These are phyloP conservation scores for Eucalyptus sp. DNA, from an alignment of 345 rosid species.

Conservation along the genomic window DNA sequence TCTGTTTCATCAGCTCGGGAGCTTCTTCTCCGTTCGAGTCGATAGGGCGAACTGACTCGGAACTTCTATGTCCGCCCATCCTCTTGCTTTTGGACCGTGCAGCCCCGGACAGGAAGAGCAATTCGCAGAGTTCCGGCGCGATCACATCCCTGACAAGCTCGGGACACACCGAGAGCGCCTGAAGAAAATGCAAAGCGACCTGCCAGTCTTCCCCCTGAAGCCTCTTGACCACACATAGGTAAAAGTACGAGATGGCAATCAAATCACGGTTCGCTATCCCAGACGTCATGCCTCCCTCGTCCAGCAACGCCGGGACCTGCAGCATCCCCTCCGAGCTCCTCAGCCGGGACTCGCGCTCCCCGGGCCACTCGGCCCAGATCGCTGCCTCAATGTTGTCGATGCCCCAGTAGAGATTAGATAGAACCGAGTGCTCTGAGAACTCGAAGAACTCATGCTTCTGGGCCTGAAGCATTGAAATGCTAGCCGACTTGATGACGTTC, in stretches of 20 bases:
- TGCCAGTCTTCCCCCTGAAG: conserved; percentile 61
- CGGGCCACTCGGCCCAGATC: conserved; percentile 13
- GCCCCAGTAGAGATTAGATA: conserved; percentile 78
- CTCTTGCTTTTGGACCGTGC: neutral
- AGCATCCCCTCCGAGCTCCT: conserved; percentile 64
- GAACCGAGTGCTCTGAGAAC: conserved; percentile 50
- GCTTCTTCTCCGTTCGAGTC: neutral
- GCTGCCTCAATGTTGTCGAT: conserved; percentile 53
- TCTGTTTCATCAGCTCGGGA: conserved; percentile 24
- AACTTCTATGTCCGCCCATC: neutral
- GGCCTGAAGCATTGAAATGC: conserved; percentile 24
- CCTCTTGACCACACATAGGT: conserved; percentile 43
- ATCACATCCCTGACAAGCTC: conserved; percentile 24
- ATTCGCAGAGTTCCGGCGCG: conserved; percentile 33
- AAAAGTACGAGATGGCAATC: conserved; percentile 36
- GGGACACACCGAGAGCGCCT: conserved; percentile 52
- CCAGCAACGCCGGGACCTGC: conserved; percentile 84
- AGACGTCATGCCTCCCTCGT: conserved; percentile 50
- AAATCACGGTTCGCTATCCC: conserved; percentile 45
- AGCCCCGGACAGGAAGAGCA: conserved; percentile 21
- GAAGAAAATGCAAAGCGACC: conserved; percentile 64
- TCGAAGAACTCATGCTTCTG: conserved; percentile 33
- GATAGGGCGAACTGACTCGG: neutral
- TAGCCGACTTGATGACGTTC: conserved; percentile 23
- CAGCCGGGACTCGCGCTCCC: conserved; percentile 17